Base-by-base conservation (phyloP, 768 basidiomycete species). In the Neoboletus subvelutipes region DNA sequence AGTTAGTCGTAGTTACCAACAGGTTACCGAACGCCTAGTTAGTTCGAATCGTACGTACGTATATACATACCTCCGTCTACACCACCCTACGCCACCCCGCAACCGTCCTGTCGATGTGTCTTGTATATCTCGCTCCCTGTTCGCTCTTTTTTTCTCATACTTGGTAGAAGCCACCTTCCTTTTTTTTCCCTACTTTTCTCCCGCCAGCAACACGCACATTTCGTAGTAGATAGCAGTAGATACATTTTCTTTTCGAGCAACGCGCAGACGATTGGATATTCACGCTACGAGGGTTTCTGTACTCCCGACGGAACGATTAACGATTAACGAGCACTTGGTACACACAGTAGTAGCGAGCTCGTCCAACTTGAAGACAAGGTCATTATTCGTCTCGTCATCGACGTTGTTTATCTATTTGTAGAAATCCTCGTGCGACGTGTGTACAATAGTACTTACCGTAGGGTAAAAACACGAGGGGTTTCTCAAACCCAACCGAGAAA, bases 211-310 rank as follows among this genome's bases (percentile, higher is more conserved):
- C 56, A 67, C 55, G 54, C 57, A 61, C 52, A 69, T 39, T 59
- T 61, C 67, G 67, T 74, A 72, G 72, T 72, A 72, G 72, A 73
- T 71, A 73, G 64, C 54, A 73, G 71, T 72, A 72, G 73, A 73
- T 74, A 74, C 65, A 71, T 28, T 50, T 60, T 40, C 15, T 17
- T 47, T 47, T 51, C 56, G 58, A 65, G 63, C 66, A 63, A 68
- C 58, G 61, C 61, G 67, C 59, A 22, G 37, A 57, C 52, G 54
- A 33, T 61, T 59, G 62, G 60, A 70, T 65, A 70, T 55, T 53
- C 22, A 41, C 20, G 22, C 18, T 47, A 36, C 22, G n/a, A 37
- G 15, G 36, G n/a, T 18, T 11, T 9, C n/a, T 31, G n/a, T 29
- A 33, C 20, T 4, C 24, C n/a, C 46, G 15, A 47, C n/a, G 8